Conservation (phyloP, 805 yeast species). For the Wickerhamomyces pijperi region DNA sequence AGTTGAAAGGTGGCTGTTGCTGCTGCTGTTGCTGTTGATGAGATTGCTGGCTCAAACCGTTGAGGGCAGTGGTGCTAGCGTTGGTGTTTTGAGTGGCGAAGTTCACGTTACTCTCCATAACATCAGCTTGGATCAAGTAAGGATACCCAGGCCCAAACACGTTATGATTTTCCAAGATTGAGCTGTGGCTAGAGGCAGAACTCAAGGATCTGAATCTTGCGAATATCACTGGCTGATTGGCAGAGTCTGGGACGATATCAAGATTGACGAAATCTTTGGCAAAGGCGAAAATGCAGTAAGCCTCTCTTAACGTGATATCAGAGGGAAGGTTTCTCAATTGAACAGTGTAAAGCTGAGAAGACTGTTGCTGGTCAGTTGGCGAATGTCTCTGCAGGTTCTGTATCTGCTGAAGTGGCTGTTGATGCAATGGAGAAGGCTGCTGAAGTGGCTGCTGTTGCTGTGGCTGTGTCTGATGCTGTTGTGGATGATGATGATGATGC, state of each 20-base stretch:
- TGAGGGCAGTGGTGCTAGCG: background rate
- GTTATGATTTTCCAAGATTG: conserved; percentile 27
- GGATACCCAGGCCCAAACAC: conserved; percentile 40
- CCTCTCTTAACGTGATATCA: conserved; percentile 57
- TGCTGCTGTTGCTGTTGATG: background rate
- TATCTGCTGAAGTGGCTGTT: conserved; percentile 4
- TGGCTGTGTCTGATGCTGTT: conserved; percentile 4
- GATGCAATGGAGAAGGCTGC: conserved; percentile 2
- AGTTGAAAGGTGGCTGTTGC: conserved; percentile 6
- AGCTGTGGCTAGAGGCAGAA: conserved; percentile 32
- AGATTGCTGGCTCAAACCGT: too few species aligned
- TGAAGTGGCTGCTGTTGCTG: conserved; percentile 4
- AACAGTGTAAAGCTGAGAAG: conserved; percentile 17
- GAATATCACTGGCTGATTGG: conserved; percentile 24
- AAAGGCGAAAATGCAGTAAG: conserved; percentile 53
- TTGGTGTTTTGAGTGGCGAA: background rate
- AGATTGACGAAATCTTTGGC: conserved; percentile 50
- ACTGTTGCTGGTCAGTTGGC: conserved; percentile 1
- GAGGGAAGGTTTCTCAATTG: conserved; percentile 47
- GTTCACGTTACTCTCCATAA: conserved; percentile 21
- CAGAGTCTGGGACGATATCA: conserved; percentile 30
- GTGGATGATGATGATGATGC: conserved; percentile 1
- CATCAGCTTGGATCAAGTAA: conserved; percentile 28
- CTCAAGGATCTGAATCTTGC: conserved; percentile 35
- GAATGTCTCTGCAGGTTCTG: background rate